These are phyloP conservation scores for Epichloe aotearoae DNA, from an alignment of 2,329 filamentous ascomycete genomes.

Conservation along the genomic window DNA sequence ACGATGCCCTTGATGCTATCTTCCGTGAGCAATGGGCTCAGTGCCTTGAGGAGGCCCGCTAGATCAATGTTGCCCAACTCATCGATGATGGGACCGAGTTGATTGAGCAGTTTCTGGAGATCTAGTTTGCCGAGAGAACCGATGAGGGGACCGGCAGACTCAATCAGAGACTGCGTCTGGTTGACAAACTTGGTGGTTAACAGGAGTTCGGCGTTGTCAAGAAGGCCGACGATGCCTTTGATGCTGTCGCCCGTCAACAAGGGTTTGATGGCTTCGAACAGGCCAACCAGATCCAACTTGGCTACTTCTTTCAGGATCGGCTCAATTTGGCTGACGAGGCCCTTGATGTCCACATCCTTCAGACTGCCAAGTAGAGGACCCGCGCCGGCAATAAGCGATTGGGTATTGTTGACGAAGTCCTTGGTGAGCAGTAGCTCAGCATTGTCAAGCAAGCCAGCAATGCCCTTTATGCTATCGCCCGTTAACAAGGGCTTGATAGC, in stretches of 20 bases:
- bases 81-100: conserved; percentile 19
- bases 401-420: conserved; percentile 10
- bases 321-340: conserved; percentile 6
- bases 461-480: conserved; percentile 11
- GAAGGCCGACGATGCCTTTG: conserved; percentile 13
- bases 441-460: conserved; percentile 3
- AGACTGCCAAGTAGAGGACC: conserved; percentile 21
- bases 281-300: conserved; percentile 2
- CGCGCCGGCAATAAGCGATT: conserved; percentile 9
- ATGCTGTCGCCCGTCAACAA: conserved; percentile 12
- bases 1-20: conserved; percentile 19
- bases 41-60: conserved; percentile 14
- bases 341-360: conserved; percentile 17
- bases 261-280: conserved; percentile 6
- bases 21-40: conserved; percentile 18
- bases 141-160: conserved; percentile 19
- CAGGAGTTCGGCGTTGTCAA: conserved; percentile 19
- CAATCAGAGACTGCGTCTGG: conserved; percentile 16
- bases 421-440: conserved; percentile 6
- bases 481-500: conserved; percentile 10
- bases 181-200: conserved; percentile 20
- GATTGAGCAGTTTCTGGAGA: conserved; percentile 16
- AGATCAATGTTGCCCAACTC: conserved; percentile 19
- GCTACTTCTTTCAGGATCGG: conserved; percentile 16
- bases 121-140: conserved; percentile 21